Percentiles rank a stretch among this genome's conserved stretches.
phyloP scores from a whole-genome alignment of 2,329 filamentous ascomycete species.

The Paraconiothyrium sp. region DNA sequence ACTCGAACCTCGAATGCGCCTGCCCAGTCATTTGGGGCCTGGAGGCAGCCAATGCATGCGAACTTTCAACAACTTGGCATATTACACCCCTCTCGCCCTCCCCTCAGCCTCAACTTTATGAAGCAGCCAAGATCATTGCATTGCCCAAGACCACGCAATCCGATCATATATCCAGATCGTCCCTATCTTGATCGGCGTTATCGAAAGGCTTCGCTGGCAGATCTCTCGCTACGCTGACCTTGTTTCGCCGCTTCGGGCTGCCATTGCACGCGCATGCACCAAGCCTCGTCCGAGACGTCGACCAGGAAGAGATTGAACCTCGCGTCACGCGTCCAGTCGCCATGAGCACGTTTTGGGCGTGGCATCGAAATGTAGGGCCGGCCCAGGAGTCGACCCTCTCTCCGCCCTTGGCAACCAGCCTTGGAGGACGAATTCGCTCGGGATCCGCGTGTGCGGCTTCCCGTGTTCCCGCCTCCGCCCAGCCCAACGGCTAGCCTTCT shows the following conservation, averaged over 20 bases:
- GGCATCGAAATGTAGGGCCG: neutral
- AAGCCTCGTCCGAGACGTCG: neutral
- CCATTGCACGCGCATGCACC: neutral
- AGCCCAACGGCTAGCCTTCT: slow-evolving; percentile 6
- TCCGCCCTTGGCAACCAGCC: slow-evolving; percentile 13
- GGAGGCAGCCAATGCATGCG: neutral
- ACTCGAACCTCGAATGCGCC: neutral
- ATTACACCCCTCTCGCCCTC: neutral
- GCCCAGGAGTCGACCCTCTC: neutral
- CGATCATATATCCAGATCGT: neutral
- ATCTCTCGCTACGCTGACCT: slow-evolving; percentile 9
- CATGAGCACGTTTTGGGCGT: neutral
- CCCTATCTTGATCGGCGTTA: slow-evolving; percentile 7
- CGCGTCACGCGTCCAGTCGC: slow-evolving; percentile 5
- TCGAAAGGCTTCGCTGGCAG: slow-evolving; percentile 6
- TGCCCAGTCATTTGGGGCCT: neutral
- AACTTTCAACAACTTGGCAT: slow-evolving; percentile 2
- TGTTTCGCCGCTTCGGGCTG: slow-evolving; percentile 2
- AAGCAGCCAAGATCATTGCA: slow-evolving; percentile 2
- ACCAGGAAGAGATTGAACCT: slow-evolving; percentile 10
- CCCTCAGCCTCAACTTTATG: slow-evolving; percentile 2
- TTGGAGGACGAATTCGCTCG: slow-evolving; percentile 19
- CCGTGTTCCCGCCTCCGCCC: slow-evolving; percentile 16
- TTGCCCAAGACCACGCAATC: slow-evolving; percentile 1
- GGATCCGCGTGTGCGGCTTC: slow-evolving; percentile 16